Percentiles rank a stretch among this genome's conserved stretches.
phyloP scores from a whole-genome alignment of 2,329 filamentous ascomycete genomes.

The Cryphonectria parasitica region DNA sequence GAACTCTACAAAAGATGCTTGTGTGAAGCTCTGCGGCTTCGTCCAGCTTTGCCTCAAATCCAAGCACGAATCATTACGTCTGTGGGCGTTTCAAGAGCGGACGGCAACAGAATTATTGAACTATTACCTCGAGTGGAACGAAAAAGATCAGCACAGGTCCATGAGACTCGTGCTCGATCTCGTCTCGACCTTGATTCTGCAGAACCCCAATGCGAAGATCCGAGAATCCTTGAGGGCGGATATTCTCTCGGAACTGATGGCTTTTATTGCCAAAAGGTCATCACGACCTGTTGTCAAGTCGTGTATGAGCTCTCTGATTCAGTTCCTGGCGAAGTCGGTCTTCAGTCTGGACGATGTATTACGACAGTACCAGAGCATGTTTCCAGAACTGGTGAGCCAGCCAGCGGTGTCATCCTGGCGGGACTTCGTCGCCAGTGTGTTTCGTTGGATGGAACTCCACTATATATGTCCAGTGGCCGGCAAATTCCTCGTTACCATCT shows the following conservation, averaged over 20 bases:
- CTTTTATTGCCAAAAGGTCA: conserved; percentile 63
- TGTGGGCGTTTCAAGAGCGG: conserved; percentile 56
- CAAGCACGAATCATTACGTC: conserved; percentile 43
- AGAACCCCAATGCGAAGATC: conserved; percentile 50
- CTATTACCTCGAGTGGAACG: conserved; percentile 70
- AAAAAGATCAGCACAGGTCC: conserved; percentile 66
- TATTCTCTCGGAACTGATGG: conserved; percentile 57
- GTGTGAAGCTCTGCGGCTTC: conserved; percentile 64
- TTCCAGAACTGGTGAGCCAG: conserved; percentile 34
- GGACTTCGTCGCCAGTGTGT: conserved; percentile 40
- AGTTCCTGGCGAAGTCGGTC: conserved; percentile 65
- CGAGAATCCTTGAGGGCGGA: conserved; percentile 45
- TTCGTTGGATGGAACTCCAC: conserved; percentile 57
- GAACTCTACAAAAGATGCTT: conserved; percentile 60
- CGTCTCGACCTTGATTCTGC: conserved; percentile 53
- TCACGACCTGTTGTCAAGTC: conserved; percentile 70
- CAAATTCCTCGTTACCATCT: conserved; percentile 63
- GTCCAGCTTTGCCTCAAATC: conserved; percentile 63
- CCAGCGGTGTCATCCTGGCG: conserved; percentile 37
- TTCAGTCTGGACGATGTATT: conserved; percentile 53
- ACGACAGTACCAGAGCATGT: conserved; percentile 44
- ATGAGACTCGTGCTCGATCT: conserved; percentile 66
- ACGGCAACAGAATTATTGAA: conserved; percentile 58
- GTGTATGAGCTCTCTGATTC: conserved; percentile 68
- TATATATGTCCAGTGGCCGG: conserved; percentile 64